Percentiles rank a stretch among this genome's conserved stretches.
phyloP scores from a whole-genome alignment of 2,329 filamentous ascomycete genomes.

The Aspergillus sp. region DNA sequence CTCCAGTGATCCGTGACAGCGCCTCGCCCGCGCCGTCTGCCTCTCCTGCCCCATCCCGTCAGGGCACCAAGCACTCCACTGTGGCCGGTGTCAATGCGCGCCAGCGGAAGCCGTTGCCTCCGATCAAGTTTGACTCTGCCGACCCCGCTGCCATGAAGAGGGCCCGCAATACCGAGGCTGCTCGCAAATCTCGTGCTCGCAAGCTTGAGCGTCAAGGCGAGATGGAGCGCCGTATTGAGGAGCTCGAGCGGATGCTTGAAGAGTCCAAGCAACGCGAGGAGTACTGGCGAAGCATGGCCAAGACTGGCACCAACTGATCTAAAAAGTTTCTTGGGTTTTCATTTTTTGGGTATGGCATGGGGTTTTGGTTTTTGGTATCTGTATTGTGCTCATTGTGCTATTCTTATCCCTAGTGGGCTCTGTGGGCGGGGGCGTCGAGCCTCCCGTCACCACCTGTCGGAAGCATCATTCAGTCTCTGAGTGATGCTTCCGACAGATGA shows the following conservation, averaged over 20 bases:
- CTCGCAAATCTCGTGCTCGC: slow-evolving; percentile 86
- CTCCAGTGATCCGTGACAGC: slow-evolving; percentile 32
- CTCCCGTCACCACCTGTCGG: slow-evolving; percentile 29
- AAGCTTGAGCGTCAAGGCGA: slow-evolving; percentile 76
- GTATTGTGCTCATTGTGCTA: slow-evolving; percentile 22
- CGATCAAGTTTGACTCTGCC: slow-evolving; percentile 72
- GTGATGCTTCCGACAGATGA: slow-evolving; percentile 26
- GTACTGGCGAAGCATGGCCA: slow-evolving; percentile 40
- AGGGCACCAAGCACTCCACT: slow-evolving; percentile 2
- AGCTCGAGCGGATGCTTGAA: slow-evolving; percentile 57
- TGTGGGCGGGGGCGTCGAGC: slow-evolving; percentile 41
- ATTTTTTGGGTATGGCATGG: slow-evolving; percentile 10
- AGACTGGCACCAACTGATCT: slow-evolving; percentile 22
- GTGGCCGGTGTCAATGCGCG: slow-evolving; percentile 61
- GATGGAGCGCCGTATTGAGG: slow-evolving; percentile 71
- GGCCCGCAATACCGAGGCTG: slow-evolving; percentile 88
- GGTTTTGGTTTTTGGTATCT: slow-evolving; percentile 11
- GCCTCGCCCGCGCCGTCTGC: slow-evolving; percentile 27
- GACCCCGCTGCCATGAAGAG: slow-evolving; percentile 87
- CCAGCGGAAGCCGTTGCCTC: slow-evolving; percentile 77
- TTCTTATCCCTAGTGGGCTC: slow-evolving; percentile 20
- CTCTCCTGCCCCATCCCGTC: slow-evolving; percentile 42
- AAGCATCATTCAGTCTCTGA: slow-evolving; percentile 26
- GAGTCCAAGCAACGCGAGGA: slow-evolving; percentile 40
- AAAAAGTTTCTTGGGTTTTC: slow-evolving; percentile 18